These are phyloP conservation scores for Pichia phayaonensis DNA, from an alignment of 805 yeast species.

Conservation along the genomic window DNA sequence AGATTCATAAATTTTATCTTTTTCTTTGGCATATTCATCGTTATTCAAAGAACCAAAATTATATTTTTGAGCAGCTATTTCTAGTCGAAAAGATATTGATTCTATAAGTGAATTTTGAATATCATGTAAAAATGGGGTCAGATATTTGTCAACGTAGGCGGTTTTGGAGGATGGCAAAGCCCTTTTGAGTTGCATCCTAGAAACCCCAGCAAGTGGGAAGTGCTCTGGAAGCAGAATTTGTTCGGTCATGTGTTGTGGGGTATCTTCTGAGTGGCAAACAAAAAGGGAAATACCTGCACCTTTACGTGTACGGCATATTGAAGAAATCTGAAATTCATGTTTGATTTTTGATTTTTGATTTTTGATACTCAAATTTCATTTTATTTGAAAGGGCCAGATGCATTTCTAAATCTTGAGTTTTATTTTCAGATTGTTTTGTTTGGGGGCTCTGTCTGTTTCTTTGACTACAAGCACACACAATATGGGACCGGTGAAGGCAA, in stretches of 20 bases:
- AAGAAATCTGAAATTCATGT: not conserved
- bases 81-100: slow-evolving; percentile 11
- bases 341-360: too few species aligned
- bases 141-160: slow-evolving; percentile 1
- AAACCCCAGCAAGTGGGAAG: slow-evolving; percentile 17
- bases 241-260: not conserved
- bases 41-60: slow-evolving; percentile 9
- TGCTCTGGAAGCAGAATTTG: slow-evolving; percentile 14
- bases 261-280: not conserved
- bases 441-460: not conserved
- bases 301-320: too few species aligned
- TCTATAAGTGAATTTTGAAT: slow-evolving; percentile 8
- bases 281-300: too few species aligned
- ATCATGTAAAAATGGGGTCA: slow-evolving; percentile 1
- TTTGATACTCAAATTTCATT: too few species aligned
- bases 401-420: too few species aligned
- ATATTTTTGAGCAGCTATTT: slow-evolving; percentile 15
- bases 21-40: slow-evolving; percentile 12
- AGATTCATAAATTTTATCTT: slow-evolving; percentile 7
- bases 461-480: not conserved
- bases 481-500: not conserved
- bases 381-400: too few species aligned
- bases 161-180: slow-evolving; percentile 2
- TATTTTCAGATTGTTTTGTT: not conserved
- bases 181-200: slow-evolving; percentile 8